Evolutionary conservation across 2,329 filamentous ascomycete species (phyloP).

Genomic region (Septoria linicola): DNA sequence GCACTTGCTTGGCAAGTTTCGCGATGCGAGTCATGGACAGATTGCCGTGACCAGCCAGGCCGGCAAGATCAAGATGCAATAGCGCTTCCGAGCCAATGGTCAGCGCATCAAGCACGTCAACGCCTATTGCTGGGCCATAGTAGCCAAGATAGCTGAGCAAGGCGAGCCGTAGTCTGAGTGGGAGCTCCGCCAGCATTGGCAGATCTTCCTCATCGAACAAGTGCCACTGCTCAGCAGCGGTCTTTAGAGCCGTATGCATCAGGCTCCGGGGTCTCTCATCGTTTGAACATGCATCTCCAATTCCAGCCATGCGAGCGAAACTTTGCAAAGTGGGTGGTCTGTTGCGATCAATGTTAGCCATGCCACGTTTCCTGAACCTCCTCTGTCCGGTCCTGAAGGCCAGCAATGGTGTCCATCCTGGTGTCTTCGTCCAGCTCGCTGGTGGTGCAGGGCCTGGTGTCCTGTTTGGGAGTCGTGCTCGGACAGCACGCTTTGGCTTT

Average conservation of each 20-base stretch:
- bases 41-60: slow-evolving; percentile 47
- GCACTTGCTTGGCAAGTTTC: slow-evolving; percentile 45
- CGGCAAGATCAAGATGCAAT: slow-evolving; percentile 54
- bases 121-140: slow-evolving; percentile 48
- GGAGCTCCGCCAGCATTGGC: slow-evolving; percentile 53
- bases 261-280: slow-evolving; percentile 42
- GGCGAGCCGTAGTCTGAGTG: slow-evolving; percentile 51
- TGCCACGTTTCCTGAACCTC: slow-evolving; percentile 13
- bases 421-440: slow-evolving; percentile 45
- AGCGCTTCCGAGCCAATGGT: slow-evolving; percentile 51
- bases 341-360: slow-evolving; percentile 26
- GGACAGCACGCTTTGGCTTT: slow-evolving; percentile 43
- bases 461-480: slow-evolving; percentile 36
- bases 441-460: slow-evolving; percentile 49
- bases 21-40: slow-evolving; percentile 45
- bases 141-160: slow-evolving; percentile 58
- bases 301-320: slow-evolving; percentile 29
- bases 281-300: slow-evolving; percentile 4
- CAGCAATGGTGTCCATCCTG: slow-evolving; percentile 29
- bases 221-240: slow-evolving; percentile 57
- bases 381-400: slow-evolving; percentile 23
- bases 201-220: slow-evolving; percentile 59
- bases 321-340: slow-evolving; percentile 30
- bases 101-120: slow-evolving; percentile 51
- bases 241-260: slow-evolving; percentile 52